phyloP scores from a whole-genome alignment of 2,329 filamentous ascomycete genomes.

The Rutstroemia sp. region DNA sequence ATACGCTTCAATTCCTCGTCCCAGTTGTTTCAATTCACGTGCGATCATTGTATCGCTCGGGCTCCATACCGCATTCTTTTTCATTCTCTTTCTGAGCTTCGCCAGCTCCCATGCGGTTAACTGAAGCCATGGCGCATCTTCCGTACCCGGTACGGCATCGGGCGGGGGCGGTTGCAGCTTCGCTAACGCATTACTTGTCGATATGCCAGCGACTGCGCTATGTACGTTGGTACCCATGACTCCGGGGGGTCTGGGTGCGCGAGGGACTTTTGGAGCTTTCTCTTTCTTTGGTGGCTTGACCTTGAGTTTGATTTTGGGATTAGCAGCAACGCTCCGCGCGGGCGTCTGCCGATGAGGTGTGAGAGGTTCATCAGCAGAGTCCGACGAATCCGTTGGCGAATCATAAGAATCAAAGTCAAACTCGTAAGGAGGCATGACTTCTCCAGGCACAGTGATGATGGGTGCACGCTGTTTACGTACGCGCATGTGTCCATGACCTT shows the following conservation, averaged over 20 bases:
- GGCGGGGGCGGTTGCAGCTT: slow-evolving; percentile 50
- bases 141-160: slow-evolving; percentile 49
- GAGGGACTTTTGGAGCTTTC: slow-evolving; percentile 22
- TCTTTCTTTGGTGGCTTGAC: slow-evolving; percentile 20
- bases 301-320: slow-evolving; percentile 26
- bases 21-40: slow-evolving; percentile 64
- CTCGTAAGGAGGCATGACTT: slow-evolving; percentile 59
- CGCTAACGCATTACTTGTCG: slow-evolving; percentile 30
- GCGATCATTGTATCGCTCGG: slow-evolving; percentile 83
- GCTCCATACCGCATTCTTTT: slow-evolving; percentile 83
- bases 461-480: slow-evolving; percentile 36
- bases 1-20: slow-evolving; percentile 58
- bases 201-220: slow-evolving; percentile 30
- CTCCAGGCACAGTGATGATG: slow-evolving; percentile 57
- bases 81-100: slow-evolving; percentile 74
- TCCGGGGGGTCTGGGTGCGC: slow-evolving; percentile 26
- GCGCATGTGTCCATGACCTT: slow-evolving; percentile 7
- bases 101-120: slow-evolving; percentile 59
- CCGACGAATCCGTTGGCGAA: slow-evolving; percentile 21
- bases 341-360: slow-evolving; percentile 20
- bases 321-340: slow-evolving; percentile 13
- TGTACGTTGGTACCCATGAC: slow-evolving; percentile 30
- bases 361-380: slow-evolving; percentile 30
- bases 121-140: slow-evolving; percentile 58
- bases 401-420: slow-evolving; percentile 53